Evolutionary conservation across 371 early-diverging fungal genomes (phyloP).

Genomic region (Capillidium rhysosporum): DNA sequence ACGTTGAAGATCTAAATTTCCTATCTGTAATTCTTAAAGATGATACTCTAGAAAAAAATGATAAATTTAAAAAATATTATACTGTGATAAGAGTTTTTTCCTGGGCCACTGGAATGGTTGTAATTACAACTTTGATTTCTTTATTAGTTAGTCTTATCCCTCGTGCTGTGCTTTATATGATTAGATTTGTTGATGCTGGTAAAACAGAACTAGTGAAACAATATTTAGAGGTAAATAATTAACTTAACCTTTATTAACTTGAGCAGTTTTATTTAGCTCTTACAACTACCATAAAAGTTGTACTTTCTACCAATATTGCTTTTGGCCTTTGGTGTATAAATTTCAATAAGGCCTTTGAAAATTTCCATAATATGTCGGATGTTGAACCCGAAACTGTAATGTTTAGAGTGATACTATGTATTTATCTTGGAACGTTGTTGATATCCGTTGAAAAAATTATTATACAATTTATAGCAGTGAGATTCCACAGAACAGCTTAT

Average conservation of each 20-base stretch:
- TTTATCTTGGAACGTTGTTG: background rate
- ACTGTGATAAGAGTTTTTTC: background rate
- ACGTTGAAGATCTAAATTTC: background rate
- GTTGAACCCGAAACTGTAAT: background rate
- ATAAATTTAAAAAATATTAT: background rate
- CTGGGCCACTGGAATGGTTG: background rate
- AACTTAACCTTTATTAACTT: background rate
- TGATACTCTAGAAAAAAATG: background rate
- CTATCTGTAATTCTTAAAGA: background rate
- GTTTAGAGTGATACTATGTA: background rate
- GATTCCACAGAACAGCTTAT: conserved; percentile 3
- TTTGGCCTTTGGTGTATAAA: background rate
- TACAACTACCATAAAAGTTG: conserved; percentile 1
- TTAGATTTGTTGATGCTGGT: background rate
- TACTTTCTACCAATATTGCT: background rate
- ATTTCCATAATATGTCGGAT: background rate
- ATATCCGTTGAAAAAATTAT: background rate
- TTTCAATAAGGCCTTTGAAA: background rate
- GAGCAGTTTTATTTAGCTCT: background rate
- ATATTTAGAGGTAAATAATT: background rate
- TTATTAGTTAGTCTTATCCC: background rate
- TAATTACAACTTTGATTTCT: background rate
- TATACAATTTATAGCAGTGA: conserved; percentile 1
- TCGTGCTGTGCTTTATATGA: background rate
- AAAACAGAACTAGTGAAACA: background rate